A percentile compares a stretch with the other conserved stretches of the same genome.
Conservation (phyloP, 306 rosid species). For the Delonix regia region DNA sequence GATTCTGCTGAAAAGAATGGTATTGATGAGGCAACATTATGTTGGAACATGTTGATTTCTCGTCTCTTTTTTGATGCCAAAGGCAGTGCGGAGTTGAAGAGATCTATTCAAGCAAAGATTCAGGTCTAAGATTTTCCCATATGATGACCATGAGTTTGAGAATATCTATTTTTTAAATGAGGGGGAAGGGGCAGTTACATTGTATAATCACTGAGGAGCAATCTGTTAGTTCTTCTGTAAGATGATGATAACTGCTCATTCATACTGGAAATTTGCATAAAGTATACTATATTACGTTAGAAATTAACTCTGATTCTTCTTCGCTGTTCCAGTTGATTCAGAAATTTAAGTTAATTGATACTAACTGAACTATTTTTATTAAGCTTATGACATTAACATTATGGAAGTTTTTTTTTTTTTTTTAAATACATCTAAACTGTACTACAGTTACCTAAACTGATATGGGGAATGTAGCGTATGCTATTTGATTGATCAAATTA, state of each 20-base stretch:
- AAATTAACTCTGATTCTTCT: not conserved
- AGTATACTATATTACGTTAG: constrained; percentile 16
- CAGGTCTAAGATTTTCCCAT: constrained; percentile 60
- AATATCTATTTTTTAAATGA: not conserved
- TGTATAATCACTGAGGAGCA: constrained; percentile 2
- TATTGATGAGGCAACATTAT: constrained; percentile 80
- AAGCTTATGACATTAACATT: constrained; percentile 12
- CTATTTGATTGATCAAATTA: not conserved
- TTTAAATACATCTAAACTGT: constrained; percentile 2
- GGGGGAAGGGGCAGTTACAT: not conserved
- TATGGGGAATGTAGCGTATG: not conserved
- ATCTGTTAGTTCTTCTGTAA: constrained; percentile 21
- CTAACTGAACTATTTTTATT: constrained; percentile 1
- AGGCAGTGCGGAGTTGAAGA: constrained; percentile 59
- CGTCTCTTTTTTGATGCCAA: constrained; percentile 87
- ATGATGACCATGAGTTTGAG: constrained; percentile 24
- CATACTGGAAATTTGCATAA: constrained; percentile 13
- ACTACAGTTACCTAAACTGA: not conserved
- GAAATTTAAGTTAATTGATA: constrained; percentile 12
- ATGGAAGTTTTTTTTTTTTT: not conserved
- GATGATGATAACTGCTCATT: constrained; percentile 23
- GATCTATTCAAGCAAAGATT: constrained; percentile 65
- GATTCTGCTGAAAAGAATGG: constrained; percentile 64
- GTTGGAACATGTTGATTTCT: constrained; percentile 83
- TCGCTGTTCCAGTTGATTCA: constrained; percentile 8